Evolutionary conservation across 805 yeast genomes (phyloP), one percentile per base, ranked within the genome.

Genomic region (Saccharomyces mikatae): DNA sequence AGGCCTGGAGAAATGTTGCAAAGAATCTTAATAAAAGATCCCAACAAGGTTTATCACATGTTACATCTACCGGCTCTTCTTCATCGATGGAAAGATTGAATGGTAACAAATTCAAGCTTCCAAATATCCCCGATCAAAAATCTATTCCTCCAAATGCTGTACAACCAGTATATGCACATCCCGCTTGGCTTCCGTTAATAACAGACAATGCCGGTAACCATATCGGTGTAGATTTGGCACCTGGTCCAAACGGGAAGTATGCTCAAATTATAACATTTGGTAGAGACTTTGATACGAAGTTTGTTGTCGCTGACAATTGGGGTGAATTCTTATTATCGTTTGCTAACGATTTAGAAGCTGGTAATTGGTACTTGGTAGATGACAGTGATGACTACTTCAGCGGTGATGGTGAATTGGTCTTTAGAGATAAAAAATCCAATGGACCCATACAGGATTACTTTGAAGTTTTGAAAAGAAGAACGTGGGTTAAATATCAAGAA

Each of bases 221-320:
- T 69, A 84, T 92, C 59, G 99, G 90, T 52, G 75, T 94, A 14
- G 99, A 92, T 72, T 77, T 92, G 56, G 84, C 88, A 2, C 92
- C 94, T 1, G 96, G 89, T 6, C 79, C 84, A 9, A 72, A 73
- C 28, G 96, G 97, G 48, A 77, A 75, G 55, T 83, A 87, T 80
- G 99, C 98, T 41, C 99, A 92, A 73, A 86, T 94, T 21, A 92
- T 92, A 58, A 66, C 91, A 53, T 92, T 88, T 70, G 99, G 99
- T 44, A 83, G 97, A 66, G 98, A 92, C 60, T 92, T 84, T 66
- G 98, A 92, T 73, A 82, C 87, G 41, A 92, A 92, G 68, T 89
- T 80, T 70, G 91, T 87, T 41, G 76, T 94, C 53, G 95, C 97
- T 21, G 81, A 82, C 51, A 86, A 86, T 54, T 92, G 96, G 85